Conservation (phyloP, 805 yeast genomes). For the Cyberlindnera amylophila region DNA sequence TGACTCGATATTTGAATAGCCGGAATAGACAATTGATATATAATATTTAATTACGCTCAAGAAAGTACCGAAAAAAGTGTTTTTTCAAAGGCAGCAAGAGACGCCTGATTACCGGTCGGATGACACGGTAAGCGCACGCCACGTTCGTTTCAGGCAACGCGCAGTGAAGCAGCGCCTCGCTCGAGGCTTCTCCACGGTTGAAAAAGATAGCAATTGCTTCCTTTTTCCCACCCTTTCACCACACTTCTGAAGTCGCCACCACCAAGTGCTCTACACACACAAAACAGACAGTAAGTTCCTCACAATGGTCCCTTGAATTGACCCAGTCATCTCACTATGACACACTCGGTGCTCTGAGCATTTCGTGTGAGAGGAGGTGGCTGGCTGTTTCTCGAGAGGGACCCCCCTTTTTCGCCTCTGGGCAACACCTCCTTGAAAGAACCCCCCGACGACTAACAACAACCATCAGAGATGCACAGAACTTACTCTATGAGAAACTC, state of each 20-base stretch:
- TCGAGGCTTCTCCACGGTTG: conserved; percentile 3
- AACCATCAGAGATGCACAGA: conserved; percentile 72
- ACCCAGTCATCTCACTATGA: background rate
- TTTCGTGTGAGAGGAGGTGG: background rate
- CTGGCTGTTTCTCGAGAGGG: no score
- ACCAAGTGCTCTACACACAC: background rate
- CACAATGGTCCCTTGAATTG: background rate
- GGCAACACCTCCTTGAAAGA: background rate
- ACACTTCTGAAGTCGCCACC: background rate
- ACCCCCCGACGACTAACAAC: conserved; percentile 3
- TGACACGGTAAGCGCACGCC: conserved; percentile 1
- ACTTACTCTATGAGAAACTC: conserved; percentile 93
- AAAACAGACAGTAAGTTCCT: background rate
- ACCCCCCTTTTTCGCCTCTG: no score
- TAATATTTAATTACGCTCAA: no score
- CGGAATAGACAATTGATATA: no score
- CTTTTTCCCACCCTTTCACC: conserved; percentile 1
- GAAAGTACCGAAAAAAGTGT: no score
- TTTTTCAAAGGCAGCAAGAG: no score
- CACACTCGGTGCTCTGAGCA: background rate
- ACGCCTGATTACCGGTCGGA: background rate
- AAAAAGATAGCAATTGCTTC: conserved; percentile 3
- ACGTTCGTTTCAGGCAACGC: conserved; percentile 3
- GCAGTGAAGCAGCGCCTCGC: conserved; percentile 1
- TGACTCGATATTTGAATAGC: no score